Conservation (phyloP, 2,329 filamentous ascomycete genomes). For the Pezicula neosporulosa region DNA sequence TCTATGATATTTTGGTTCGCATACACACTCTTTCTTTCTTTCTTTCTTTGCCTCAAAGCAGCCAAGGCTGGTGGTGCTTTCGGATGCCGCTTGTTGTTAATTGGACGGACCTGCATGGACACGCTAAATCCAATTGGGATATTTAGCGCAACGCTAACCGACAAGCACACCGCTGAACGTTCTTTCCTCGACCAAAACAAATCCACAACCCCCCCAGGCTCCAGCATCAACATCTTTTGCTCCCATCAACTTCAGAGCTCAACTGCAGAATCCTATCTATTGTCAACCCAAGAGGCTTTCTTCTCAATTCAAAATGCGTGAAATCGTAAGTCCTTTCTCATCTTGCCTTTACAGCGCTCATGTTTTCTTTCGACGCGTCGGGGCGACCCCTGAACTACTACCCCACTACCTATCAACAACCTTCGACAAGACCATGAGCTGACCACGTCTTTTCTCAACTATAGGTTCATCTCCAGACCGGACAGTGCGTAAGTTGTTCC, state of each 20-base stretch:
- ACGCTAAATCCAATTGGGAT: neutral
- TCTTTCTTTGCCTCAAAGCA: no score
- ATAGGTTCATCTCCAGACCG: constrained; percentile 99
- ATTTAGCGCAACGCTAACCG: constrained; percentile 1
- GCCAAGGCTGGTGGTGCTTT: no score
- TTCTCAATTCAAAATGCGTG: constrained; percentile 60
- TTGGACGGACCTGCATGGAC: neutral
- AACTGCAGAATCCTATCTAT: constrained; percentile 4
- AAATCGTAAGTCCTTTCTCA: constrained; percentile 57
- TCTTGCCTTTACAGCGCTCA: constrained; percentile 1
- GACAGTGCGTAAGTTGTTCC: constrained; percentile 82
- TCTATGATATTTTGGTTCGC: neutral
- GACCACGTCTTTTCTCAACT: constrained; percentile 43
- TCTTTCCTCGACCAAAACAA: constrained; percentile 11
- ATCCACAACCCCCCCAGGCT: constrained; percentile 14
- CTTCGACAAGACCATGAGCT: constrained; percentile 42
- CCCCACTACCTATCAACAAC: constrained; percentile 30
- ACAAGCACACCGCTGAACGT: constrained; percentile 10
- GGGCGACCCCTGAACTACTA: constrained; percentile 32
- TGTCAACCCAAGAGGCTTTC: constrained; percentile 14
- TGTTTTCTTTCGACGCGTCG: constrained; percentile 34
- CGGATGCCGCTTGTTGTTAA: neutral
- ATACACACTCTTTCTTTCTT: neutral
- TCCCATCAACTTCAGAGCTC: constrained; percentile 6
- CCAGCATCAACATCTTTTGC: constrained; percentile 16